Base-by-base conservation (phyloP, 2,329 filamentous ascomycete genomes). In the Albophoma yamanashiensis region DNA sequence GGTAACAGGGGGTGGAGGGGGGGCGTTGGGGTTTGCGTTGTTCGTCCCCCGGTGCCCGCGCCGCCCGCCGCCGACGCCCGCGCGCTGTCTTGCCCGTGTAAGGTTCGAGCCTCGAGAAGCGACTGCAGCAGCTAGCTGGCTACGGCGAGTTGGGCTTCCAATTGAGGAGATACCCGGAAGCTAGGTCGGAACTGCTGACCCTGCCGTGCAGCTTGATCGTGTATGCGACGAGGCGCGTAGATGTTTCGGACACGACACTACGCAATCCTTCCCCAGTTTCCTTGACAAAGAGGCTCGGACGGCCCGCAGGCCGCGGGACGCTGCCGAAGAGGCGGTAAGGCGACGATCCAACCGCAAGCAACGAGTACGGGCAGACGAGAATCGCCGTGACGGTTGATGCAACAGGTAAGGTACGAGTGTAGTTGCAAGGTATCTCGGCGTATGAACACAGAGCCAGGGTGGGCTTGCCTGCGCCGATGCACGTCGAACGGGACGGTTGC, bases 311-410 rank as follows among this genome's bases (percentile, higher is more conserved):
- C 20, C 43, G 25, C 43, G 53, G 58, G 42, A 56, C 17, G 55
- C 27, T 57, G 55, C 60, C 60, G 47, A 58, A 58, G 40, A 60
- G 56, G 58, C 55, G 55, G 58, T 58, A 56, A 60, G 31, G 57
- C 50, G 36, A 36, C 50, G 31, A 53, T 15, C 31, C 50, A 53
- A 38, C 50, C 50, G 31, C 50, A 22, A 22, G 31, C 31, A 22
- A 53, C 5, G 20, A n/a, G n/a, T 36, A 8, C 17, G 25, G 20
- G 47, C 14, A 52, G 22, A 11, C 15, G 47, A 50, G 9, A 34
- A n/a, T 27, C 36, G 17, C 11, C 50, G 3, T n/a, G 27, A 11
- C 14, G 20, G n/a, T 36, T 2, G 3, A 36, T 14, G 50, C 11
- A 53, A 22, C 31, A 53, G 20, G 3, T 5, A 31, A 31, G 27